Conservation (phyloP, 495 filamentous ascomycete species). For the Viridothelium virens region DNA sequence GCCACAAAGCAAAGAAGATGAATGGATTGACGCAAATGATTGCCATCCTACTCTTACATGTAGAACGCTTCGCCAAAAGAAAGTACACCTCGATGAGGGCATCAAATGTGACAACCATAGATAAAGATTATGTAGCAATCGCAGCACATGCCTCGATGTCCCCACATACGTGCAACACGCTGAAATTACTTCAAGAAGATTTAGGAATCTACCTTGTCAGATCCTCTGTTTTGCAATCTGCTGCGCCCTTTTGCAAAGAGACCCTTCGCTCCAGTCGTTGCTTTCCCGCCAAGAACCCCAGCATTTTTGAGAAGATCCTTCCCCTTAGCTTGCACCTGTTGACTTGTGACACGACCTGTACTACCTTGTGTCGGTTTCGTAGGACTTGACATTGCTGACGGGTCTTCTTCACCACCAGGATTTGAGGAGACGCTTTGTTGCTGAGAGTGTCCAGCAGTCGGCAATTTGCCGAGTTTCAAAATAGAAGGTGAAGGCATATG, state of each 20-base stretch:
- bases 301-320: slow-evolving; percentile 81
- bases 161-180: neutral
- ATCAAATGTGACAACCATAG: neutral
- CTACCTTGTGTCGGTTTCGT: neutral
- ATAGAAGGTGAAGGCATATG: slow-evolving; percentile 10
- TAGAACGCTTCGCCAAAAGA: neutral
- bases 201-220: slow-evolving; percentile 71
- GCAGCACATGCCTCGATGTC: neutral
- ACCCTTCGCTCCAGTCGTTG: slow-evolving; percentile 71
- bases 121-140: slow-evolving; percentile 8
- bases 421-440: slow-evolving; percentile 4
- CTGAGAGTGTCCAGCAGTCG: slow-evolving; percentile 1
- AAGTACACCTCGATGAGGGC: neutral
- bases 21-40: slow-evolving; percentile 1
- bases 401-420: neutral
- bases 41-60: slow-evolving; percentile 10
- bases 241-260: slow-evolving; percentile 65
- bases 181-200: slow-evolving; percentile 36
- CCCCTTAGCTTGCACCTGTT: slow-evolving; percentile 53
- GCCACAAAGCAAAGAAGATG: neutral
- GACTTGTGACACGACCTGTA: slow-evolving; percentile 6
- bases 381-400: neutral
- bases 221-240: slow-evolving; percentile 22
- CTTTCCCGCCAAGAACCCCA: slow-evolving; percentile 61
- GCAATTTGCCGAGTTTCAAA: slow-evolving; percentile 42